A percentile compares a stretch with the other conserved stretches of the same genome.
These are phyloP conservation scores for Euphorbia schlechtendalii DNA, from an alignment of 441 rosid species.

Conservation along the genomic window DNA sequence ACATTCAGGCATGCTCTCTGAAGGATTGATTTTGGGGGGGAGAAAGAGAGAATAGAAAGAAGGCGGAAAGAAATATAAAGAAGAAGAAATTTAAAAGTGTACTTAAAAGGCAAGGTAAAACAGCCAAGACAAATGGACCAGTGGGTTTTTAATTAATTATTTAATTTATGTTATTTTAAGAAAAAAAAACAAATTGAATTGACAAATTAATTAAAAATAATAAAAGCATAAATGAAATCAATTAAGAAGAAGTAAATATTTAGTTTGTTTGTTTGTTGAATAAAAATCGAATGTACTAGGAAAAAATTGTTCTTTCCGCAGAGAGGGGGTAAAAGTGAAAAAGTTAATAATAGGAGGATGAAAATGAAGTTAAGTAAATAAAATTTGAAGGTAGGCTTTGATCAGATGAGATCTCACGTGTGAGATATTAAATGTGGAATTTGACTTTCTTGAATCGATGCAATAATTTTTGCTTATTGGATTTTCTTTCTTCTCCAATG, in stretches of 20 bases:
- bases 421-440: constrained; percentile 33
- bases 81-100: constrained; percentile 34
- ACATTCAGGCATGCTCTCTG: constrained; percentile 91
- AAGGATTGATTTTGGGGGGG: constrained; percentile 14
- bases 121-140: constrained; percentile 26
- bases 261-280: constrained; percentile 11
- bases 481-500: constrained; percentile 10
- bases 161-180: constrained; percentile 8
- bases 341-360: neutral
- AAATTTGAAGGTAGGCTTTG: constrained; percentile 27
- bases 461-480: neutral
- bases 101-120: constrained; percentile 79
- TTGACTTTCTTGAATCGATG: constrained; percentile 27
- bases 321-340: neutral
- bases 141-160: constrained; percentile 4
- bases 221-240: no score
- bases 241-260: neutral
- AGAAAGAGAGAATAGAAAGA: constrained; percentile 19
- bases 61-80: constrained; percentile 18
- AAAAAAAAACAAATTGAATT: constrained; percentile 10
- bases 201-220: no score
- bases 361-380: neutral
- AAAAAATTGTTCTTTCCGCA: constrained; percentile 15
- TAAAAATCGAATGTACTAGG: constrained; percentile 5
- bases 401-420: constrained; percentile 66